Evolutionary conservation across 345 rosid genomes (phyloP).

Genomic region (Toxicodendron radicans): DNA sequence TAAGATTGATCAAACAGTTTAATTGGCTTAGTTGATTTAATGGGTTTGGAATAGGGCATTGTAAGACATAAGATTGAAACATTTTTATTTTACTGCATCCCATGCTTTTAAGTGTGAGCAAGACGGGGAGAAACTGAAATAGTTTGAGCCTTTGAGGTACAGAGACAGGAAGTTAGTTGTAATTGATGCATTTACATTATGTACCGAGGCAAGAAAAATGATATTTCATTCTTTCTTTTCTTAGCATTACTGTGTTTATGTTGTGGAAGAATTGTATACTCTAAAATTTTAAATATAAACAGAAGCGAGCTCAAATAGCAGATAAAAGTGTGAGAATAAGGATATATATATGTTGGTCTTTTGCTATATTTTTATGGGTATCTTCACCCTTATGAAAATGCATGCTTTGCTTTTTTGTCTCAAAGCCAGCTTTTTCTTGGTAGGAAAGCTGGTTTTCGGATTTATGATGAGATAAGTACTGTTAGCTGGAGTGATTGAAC

Average conservation of each 20-base stretch:
- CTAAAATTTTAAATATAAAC: not conserved
- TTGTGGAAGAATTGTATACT: not conserved
- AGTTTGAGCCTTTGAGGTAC: not conserved
- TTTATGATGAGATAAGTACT: not conserved
- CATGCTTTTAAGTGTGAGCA: not conserved
- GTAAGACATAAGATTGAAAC: not conserved
- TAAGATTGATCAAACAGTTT: not conserved
- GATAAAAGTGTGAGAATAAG: not conserved
- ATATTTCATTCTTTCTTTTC: not conserved
- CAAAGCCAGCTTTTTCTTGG: not conserved
- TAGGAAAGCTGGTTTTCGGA: not conserved
- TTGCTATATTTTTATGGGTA: not conserved
- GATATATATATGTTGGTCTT: not conserved
- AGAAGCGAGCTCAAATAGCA: not conserved
- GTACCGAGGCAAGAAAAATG: not conserved
- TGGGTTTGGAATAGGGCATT: not conserved
- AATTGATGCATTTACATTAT: not conserved
- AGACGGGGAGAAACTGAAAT: not conserved
- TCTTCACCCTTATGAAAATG: not conserved
- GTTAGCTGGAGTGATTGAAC: no score
- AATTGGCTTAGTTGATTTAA: not conserved
- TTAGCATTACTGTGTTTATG: not conserved
- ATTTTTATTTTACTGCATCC: not conserved
- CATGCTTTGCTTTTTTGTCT: not conserved
- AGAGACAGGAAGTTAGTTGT: not conserved